A percentile compares a stretch with the other conserved stretches of the same genome.
These are phyloP conservation scores for Phalaenopsis equestris DNA, from an alignment of 106 monocot genomes.

Conservation along the genomic window DNA sequence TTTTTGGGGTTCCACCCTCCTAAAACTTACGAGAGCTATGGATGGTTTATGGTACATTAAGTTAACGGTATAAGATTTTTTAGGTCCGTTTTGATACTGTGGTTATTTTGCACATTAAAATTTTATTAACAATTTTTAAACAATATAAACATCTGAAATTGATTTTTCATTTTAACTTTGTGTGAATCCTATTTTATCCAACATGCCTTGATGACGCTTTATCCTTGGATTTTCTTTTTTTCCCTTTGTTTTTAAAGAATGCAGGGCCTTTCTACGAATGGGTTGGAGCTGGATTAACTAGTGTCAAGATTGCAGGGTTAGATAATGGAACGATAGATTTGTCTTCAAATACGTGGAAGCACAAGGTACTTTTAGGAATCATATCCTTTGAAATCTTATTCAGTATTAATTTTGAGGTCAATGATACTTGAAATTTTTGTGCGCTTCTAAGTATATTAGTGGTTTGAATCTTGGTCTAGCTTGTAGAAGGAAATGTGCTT, in stretches of 20 bases:
- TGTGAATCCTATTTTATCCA: not conserved
- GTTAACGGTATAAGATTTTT: not conserved
- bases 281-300: constrained; percentile 86
- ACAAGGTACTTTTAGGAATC: constrained; percentile 58
- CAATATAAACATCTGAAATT: not conserved
- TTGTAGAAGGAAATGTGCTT: not conserved
- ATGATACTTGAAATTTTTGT: not conserved
- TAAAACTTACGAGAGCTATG: not conserved
- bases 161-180: not conserved
- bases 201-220: not conserved
- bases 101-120: not conserved
- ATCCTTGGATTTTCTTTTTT: not conserved
- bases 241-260: constrained; percentile 42
- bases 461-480: not conserved
- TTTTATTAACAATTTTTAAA: not conserved
- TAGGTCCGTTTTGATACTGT: not conserved
- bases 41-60: not conserved
- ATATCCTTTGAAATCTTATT: constrained; percentile 5
- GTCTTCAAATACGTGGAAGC: constrained; percentile 58
- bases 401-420: not conserved
- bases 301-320: constrained; percentile 67
- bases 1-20: not conserved
- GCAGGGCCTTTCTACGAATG: constrained; percentile 97
- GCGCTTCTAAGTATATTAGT: not conserved
- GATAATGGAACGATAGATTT: constrained; percentile 70